A percentile compares a stretch with the other conserved stretches of the same genome.
phyloP scores from a whole-genome alignment of 768 basidiomycete species.

The Harrya chromipes region DNA sequence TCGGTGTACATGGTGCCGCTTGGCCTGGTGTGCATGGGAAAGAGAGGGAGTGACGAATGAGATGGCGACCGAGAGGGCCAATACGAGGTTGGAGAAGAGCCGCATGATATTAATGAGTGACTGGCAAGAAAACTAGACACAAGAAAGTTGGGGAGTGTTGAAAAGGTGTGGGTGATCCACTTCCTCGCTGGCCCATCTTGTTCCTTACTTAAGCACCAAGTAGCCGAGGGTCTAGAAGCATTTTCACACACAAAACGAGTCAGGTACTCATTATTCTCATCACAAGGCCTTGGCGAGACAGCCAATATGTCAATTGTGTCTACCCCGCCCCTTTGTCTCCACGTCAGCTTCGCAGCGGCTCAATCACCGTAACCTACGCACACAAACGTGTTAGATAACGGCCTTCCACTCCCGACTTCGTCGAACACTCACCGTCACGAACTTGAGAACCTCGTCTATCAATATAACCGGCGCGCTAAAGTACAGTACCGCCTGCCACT shows the following conservation, averaged over 20 bases:
- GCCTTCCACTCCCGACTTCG: not conserved
- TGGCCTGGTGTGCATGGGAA: constrained; percentile 20
- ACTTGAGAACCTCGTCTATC: constrained; percentile 90
- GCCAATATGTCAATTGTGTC: too few relatives aligned
- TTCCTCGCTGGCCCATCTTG: not conserved
- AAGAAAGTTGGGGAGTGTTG: not conserved
- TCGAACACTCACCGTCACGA: constrained; percentile 56
- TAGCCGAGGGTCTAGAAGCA: not conserved
- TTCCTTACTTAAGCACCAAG: constrained; percentile 6
- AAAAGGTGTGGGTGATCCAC: too few relatives aligned
- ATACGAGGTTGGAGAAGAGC: constrained; percentile 17
- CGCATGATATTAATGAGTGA: constrained; percentile 29
- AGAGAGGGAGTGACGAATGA: constrained; percentile 16
- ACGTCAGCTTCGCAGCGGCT: constrained; percentile 49
- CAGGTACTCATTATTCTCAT: not conserved
- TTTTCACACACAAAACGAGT: too few relatives aligned
- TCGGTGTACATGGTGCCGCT: constrained; percentile 22
- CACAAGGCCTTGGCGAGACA: not conserved
- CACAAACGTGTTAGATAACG: not conserved
- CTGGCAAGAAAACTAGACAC: constrained; percentile 7
- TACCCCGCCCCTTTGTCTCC: too few relatives aligned
- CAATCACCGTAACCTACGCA: constrained; percentile 50
- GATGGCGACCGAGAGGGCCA: constrained; percentile 18
- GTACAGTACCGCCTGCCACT: constrained; percentile 92
- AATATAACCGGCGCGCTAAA: constrained; percentile 85